Conservation (phyloP, 768 basidiomycete species). For the Suillus variegatus region DNA sequence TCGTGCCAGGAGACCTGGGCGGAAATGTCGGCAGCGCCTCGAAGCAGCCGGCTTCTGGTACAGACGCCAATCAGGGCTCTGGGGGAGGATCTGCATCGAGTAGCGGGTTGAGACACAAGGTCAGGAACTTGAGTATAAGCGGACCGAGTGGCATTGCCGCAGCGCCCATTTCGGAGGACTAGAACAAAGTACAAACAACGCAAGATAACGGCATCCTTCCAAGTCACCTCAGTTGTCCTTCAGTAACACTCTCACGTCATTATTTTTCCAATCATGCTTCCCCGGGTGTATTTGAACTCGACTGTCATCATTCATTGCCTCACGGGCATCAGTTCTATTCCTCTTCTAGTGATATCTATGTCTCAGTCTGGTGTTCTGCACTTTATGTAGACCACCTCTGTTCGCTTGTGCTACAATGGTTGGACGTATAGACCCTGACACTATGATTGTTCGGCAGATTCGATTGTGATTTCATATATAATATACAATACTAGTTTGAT, state of each 20-base stretch:
- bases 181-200: conserved; percentile 2
- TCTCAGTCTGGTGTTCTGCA: too few relatives aligned
- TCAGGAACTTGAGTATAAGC: conserved; percentile 48
- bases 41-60: conserved; percentile 15
- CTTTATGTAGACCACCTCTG: not conserved
- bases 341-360: conserved; percentile 1
- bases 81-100: conserved; percentile 23
- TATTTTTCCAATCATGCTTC: conserved; percentile 8
- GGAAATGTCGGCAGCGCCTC: conserved; percentile 24
- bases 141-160: conserved; percentile 27
- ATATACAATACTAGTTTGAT: conserved; percentile 22
- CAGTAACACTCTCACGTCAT: conserved; percentile 25
- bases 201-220: conserved; percentile 23
- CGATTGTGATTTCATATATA: not conserved
- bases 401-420: conserved; percentile 5
- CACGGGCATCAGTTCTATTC: conserved; percentile 13
- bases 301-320: conserved; percentile 6
- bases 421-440: not conserved
- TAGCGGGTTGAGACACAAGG: conserved; percentile 46
- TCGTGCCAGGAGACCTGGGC: conserved; percentile 46
- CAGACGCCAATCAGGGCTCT: conserved; percentile 21
- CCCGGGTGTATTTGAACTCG: not conserved
- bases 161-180: conserved; percentile 25
- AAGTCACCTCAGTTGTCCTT: conserved; percentile 7
- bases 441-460: not conserved